Percentiles rank a stretch among this genome's conserved stretches.
These are phyloP conservation scores for Saprolegnia diclina DNA, from an alignment of 352 stramenopile genomes.

Conservation along the genomic window DNA sequence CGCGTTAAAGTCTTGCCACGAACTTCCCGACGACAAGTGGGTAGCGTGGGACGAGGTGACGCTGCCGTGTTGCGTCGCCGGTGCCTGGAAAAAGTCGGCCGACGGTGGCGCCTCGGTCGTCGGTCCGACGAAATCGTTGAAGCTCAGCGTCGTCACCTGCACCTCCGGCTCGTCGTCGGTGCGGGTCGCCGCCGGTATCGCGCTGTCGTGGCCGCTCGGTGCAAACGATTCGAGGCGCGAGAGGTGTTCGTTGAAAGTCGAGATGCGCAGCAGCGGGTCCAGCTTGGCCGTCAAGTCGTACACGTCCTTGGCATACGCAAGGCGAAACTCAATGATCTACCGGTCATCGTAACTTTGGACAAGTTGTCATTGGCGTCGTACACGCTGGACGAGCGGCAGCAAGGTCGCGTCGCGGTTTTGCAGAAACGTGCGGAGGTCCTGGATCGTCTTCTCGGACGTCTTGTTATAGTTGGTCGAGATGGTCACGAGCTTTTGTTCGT, in stretches of 20 bases:
- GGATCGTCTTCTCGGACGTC: constrained; percentile 52
- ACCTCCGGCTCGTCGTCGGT: constrained; percentile 10
- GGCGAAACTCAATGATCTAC: constrained; percentile 54
- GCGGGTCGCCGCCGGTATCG: not conserved
- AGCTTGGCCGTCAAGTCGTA: constrained; percentile 50
- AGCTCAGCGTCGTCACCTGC: constrained; percentile 24
- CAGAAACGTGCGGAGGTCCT: constrained; percentile 55
- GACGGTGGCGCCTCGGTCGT: constrained; percentile 1
- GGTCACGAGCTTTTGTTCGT: constrained; percentile 70
- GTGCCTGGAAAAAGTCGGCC: not conserved
- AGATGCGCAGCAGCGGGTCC: constrained; percentile 41
- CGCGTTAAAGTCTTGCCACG: not conserved
- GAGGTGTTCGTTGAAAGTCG: constrained; percentile 41
- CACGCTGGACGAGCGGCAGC: constrained; percentile 52
- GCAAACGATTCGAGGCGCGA: constrained; percentile 41
- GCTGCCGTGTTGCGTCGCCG: not conserved
- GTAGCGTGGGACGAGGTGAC: not conserved
- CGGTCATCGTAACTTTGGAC: not conserved
- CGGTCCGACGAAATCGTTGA: constrained; percentile 22
- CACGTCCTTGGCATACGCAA: constrained; percentile 51
- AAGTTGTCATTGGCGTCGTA: constrained; percentile 17
- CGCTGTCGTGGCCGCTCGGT: constrained; percentile 7
- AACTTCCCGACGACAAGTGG: not conserved
- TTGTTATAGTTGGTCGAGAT: constrained; percentile 64
- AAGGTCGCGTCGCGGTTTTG: constrained; percentile 52